Conservation (phyloP, 352 stramenopile species). For the Globisporangium polare region DNA sequence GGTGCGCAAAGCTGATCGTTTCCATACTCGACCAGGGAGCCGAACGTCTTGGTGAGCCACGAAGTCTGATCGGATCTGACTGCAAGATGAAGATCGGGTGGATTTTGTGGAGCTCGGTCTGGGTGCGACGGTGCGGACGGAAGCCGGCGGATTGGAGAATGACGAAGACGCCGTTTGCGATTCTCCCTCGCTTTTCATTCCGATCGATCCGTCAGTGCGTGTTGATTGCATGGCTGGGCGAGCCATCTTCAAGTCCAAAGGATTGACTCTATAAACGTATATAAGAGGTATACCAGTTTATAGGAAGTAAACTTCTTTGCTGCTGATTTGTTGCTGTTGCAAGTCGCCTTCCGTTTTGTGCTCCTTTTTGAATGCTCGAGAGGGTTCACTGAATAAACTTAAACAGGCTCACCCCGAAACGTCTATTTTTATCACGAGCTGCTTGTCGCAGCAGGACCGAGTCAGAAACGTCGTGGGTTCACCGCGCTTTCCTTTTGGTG, state of each 20-base stretch:
- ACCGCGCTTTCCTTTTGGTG: no score
- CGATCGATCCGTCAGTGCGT: no score
- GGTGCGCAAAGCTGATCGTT: neutral
- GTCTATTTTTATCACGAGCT: no score
- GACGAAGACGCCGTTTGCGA: neutral
- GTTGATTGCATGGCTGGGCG: neutral
- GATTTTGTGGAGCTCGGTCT: neutral
- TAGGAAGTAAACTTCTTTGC: neutral
- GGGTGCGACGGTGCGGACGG: neutral
- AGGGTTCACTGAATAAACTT: no score
- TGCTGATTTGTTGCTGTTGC: neutral
- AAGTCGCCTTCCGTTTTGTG: no score
- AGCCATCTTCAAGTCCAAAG: neutral
- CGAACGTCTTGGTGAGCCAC: neutral
- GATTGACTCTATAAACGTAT: neutral
- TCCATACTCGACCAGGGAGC: constrained; percentile 5
- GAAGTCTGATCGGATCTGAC: no score
- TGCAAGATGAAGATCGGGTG: neutral
- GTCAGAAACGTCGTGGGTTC: no score
- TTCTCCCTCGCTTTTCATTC: no score
- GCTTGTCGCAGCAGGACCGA: no score
- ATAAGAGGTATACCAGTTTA: no score
- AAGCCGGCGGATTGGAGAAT: constrained; percentile 1
- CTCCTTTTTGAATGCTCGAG: no score
- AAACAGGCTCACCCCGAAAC: no score